phyloP scores from a whole-genome alignment of 305 asterid genomes.

The Andrographis paniculata region DNA sequence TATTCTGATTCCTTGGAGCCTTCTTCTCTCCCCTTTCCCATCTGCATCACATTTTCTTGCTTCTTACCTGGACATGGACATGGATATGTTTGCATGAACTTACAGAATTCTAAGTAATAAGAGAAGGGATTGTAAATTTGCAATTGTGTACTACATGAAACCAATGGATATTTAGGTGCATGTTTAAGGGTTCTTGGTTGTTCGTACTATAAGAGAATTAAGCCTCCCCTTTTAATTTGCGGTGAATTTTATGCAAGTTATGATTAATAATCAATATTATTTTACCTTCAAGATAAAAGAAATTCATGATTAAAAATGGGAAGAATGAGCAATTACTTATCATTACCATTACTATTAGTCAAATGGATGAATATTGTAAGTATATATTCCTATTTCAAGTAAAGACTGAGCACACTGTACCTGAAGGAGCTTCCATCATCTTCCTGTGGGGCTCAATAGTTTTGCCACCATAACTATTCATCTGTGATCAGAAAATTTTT shows the following conservation, averaged over 20 bases:
- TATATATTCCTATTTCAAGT: neutral
- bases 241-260: too few relatives aligned
- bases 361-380: neutral
- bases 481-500: conserved; percentile 11
- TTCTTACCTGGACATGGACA: conserved; percentile 35
- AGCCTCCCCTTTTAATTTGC: too few relatives aligned
- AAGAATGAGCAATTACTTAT: too few relatives aligned
- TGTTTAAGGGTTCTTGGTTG: too few relatives aligned
- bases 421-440: conserved; percentile 34
- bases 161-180: neutral
- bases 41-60: conserved; percentile 14
- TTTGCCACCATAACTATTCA: conserved; percentile 19
- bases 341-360: too few relatives aligned
- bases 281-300: too few relatives aligned
- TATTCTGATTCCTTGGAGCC: conserved; percentile 34
- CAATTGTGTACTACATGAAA: neutral
- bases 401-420: conserved; percentile 16
- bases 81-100: neutral
- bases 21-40: conserved; percentile 46
- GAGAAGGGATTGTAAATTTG: neutral
- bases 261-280: too few relatives aligned
- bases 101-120: neutral
- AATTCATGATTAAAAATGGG: too few relatives aligned
- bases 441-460: conserved; percentile 20
- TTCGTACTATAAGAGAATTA: too few relatives aligned